These are phyloP conservation scores for Pisolithus microcarpus DNA, from an alignment of 768 basidiomycete genomes.

Conservation along the genomic window DNA sequence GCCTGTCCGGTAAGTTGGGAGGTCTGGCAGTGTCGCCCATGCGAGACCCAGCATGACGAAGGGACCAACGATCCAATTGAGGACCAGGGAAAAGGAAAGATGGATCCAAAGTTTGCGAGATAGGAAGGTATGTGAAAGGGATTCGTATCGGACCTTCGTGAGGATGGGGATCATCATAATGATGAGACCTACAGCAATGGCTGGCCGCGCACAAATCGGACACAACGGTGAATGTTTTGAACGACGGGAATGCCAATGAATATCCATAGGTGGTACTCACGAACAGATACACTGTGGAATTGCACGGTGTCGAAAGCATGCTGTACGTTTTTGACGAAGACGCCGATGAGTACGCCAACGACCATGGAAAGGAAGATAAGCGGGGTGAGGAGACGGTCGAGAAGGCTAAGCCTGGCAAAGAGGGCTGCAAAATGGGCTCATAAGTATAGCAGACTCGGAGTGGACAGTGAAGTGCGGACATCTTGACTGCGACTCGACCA, in stretches of 20 bases:
- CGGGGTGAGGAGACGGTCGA: constrained; percentile 59
- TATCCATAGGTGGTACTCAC: constrained; percentile 37
- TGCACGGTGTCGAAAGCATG: constrained; percentile 54
- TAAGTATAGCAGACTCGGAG: background rate
- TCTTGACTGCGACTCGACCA: background rate
- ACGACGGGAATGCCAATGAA: background rate
- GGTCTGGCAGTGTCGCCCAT: constrained; percentile 80
- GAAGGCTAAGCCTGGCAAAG: constrained; percentile 38
- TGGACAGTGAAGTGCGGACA: background rate
- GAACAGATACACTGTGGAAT: constrained; percentile 67
- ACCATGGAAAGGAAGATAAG: constrained; percentile 70
- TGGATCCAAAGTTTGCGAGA: constrained; percentile 57
- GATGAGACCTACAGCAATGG: constrained; percentile 74
- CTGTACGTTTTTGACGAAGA: constrained; percentile 54
- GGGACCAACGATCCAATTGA: constrained; percentile 81
- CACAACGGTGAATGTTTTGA: background rate
- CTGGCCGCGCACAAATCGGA: constrained; percentile 29
- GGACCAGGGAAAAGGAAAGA: constrained; percentile 53
- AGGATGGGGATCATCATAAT: constrained; percentile 87
- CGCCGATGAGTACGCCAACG: constrained; percentile 66
- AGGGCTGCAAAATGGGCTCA: constrained; percentile 18
- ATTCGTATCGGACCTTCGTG: constrained; percentile 72
- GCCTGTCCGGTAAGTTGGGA: constrained; percentile 66
- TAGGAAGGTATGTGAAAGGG: constrained; percentile 49
- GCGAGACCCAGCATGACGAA: constrained; percentile 80